Evolutionary conservation across 169 alveolate genomes (phyloP), one percentile per base, ranked within the genome.

Genomic region (Plasmodium relictum): DNA sequence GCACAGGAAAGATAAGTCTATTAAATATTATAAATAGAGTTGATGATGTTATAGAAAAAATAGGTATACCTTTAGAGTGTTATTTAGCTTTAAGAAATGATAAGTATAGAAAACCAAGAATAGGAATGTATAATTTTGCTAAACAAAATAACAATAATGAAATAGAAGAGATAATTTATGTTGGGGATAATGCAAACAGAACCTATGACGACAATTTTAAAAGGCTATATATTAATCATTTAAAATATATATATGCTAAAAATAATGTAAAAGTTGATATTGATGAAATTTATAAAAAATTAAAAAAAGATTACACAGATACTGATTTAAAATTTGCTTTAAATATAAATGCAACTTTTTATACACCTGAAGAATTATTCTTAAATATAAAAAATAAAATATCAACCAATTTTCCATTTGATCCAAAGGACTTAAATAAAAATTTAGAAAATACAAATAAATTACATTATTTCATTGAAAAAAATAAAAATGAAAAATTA

Each of bases 141-240:
- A 88, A 76, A 69, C 41, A 88, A 37, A 73, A 92, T 86, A 91
- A 89, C 37, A 92, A 89, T 70, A 48, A 42, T 8, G 58, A 78
- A 14, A 68, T 94, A 22, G 85, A 63, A 10, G 73, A 89, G 41
- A 50, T 93, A 7, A 90, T 94, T 44, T 94, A 89, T 66, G 96
- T 94, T 58, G 96, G 96, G 3, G 96, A 94, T 89, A 94, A 94
- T 52, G 96, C 96, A 20, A 94, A 94, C 8, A 76, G 96, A 44
- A 61, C 62, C 7, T 88, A 88, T 78, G 62, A 89, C 1, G 63
- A 80, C 10, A 80, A 89, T 48, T 73, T 88, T 39, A 74, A 80
- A 22, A 69, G 65, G 8, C 52, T 72, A 73, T 88, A 83, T 65
- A 48, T 83, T 65, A 59, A 89, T 39, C 93, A 92, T 61, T 69